Evolutionary conservation across 495 filamentous ascomycete species (phyloP), one percentile per base, ranked within the genome.

Genomic region (Eremomyces bilateralis): DNA sequence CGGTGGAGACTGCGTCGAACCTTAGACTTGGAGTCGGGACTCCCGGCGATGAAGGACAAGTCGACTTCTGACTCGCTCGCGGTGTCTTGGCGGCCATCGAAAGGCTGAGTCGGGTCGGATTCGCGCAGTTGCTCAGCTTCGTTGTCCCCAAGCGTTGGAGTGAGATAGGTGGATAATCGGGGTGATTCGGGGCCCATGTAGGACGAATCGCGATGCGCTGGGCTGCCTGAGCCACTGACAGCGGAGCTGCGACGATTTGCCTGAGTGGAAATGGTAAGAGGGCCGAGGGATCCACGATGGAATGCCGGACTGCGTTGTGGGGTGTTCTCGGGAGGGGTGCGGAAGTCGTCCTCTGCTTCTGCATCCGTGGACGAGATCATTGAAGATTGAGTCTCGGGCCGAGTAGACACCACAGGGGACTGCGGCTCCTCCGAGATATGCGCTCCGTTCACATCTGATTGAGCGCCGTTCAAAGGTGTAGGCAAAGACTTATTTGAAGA

Each of bases 1-100:
- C 83, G 73, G 44, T 93, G 84, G n/a, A 97, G 61, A 53, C 84
- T 90, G 36, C 80, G 80, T 12, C 88, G 76, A 21, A 76, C 71
- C 36, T 70, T 83, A 45, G 51, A 55, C 53, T 50, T 61, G 2
- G 47, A 44, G 5, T 46, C 39, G 11, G 45, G 50, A 18, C 42
- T 42, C 18, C 39, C 37, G 15, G 37, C 29, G 30, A 36, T 25
- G 19, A 28, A 39, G 12, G 42, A 43, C 21, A 37, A 42, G 22
- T 51, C 53, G 21, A 25, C 35, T 1, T 57, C 53, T 1, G 49
- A 47, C 5, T 44, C 43, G 12, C 45, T 53, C 15, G 49, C 51
- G 13, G 51, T 44, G 17, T 51, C 47, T 1, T 61, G 48, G 15
- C 46, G 53, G 29, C 53, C 57, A 34, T 60, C 57, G 1, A 56